Evolutionary conservation across 106 monocot genomes (phyloP).

Genomic region (Dendrobium catenatum): DNA sequence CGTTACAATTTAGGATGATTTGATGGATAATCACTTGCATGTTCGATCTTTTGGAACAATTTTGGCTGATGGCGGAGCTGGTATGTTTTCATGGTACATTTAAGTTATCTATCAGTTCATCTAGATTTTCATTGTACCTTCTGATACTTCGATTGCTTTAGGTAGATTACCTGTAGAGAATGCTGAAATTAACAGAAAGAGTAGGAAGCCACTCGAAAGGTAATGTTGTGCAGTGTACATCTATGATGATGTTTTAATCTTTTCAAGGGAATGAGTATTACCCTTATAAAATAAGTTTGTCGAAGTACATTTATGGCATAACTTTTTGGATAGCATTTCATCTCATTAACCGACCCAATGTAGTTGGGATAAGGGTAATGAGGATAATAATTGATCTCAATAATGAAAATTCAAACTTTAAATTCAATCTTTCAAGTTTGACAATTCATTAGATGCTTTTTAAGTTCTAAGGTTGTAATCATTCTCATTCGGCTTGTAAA

Average conservation of each 20-base stretch:
- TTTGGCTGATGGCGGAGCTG: slow-evolving; percentile 23
- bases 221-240: slow-evolving; percentile 6
- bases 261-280: neutral
- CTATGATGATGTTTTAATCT: neutral
- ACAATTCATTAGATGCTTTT: slow-evolving; percentile 1
- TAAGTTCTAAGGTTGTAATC: neutral
- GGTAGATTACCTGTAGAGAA: slow-evolving; percentile 30
- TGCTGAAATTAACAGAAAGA: slow-evolving; percentile 16
- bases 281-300: neutral
- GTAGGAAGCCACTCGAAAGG: slow-evolving; percentile 34
- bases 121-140: neutral
- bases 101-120: neutral
- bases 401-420: neutral
- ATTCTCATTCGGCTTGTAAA: neutral
- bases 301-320: neutral
- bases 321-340: neutral
- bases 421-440: neutral
- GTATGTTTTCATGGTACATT: slow-evolving; percentile 16
- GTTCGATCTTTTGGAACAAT: slow-evolving; percentile 74
- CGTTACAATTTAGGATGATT: slow-evolving; percentile 35
- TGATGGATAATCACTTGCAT: slow-evolving; percentile 22
- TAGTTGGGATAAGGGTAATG: neutral
- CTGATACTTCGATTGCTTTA: slow-evolving; percentile 6
- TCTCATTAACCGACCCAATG: neutral
- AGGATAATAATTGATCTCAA: neutral